Evolutionary conservation across 768 basidiomycete genomes (phyloP), one percentile per base, ranked within the genome.

Genomic region (Amanita molliuscula): DNA sequence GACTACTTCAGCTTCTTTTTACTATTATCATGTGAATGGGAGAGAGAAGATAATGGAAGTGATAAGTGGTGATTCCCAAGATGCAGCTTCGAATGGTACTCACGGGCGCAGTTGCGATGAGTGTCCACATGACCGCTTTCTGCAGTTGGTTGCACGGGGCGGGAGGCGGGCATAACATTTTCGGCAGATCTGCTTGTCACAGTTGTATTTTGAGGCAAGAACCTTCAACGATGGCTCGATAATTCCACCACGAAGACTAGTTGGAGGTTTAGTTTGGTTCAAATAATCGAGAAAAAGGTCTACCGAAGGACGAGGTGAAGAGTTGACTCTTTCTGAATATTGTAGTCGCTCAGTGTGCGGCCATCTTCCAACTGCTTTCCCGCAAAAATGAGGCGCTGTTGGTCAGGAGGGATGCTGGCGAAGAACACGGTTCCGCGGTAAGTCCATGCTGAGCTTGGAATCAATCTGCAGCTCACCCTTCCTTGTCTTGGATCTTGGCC

Each of bases 81-180:
- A 26, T 15, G 44, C 15, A 48, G 18, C 35, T 23, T 29, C 18
- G 18, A n/a, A 2, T 21, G 28, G 49, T 13, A 82, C 88, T 66
- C 56, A 91, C 88, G 88, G 89, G 67, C 89, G 84, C 73, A 94
- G 88, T 61, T 90, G 89, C 54, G 82, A 84, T 42, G 86, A 88
- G 69, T 89, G 88, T 16, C 92, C 92, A 63, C 93, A 95, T 53
- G 81, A 78, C 58, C 92, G 79, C 76, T 95, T 95, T 67, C 95
- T 79, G 84, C 96, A 98, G 82, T 99, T 98, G 75, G 94, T 97
- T 33, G 96, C 96, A 67, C 96, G 92, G 48, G 94, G 95, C 56
- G 96, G 95, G 60, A 98, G 95, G 61, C 96, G 95, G 40, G 96
- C 96, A 69, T 98, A 98, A 77, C 96, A 98, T 72, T 97, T 97